Percentiles rank a stretch among this genome's conserved stretches.
Evolutionary conservation across 345 rosid genomes (phyloP).

Genomic region (Pistacia atlantica): DNA sequence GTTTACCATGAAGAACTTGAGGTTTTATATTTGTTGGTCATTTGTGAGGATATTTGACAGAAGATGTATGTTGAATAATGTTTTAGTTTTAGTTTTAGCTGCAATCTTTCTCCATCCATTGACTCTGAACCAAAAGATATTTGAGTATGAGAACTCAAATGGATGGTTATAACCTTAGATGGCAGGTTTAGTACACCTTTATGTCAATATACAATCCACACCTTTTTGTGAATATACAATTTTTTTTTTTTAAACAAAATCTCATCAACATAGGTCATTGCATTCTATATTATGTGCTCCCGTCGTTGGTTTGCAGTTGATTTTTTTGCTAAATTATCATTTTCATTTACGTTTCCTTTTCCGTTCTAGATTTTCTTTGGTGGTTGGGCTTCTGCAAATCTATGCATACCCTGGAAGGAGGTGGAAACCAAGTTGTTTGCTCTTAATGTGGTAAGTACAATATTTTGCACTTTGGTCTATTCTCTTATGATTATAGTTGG

Average conservation of each 20-base stretch:
- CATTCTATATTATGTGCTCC: neutral
- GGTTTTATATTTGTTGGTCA: neutral
- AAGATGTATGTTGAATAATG: neutral
- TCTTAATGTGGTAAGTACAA: slow-evolving; percentile 71
- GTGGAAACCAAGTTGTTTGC: slow-evolving; percentile 82
- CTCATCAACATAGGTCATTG: neutral
- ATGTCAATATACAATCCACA: neutral
- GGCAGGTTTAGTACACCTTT: neutral
- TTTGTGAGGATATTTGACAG: neutral
- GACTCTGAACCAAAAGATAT: neutral
- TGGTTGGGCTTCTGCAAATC: slow-evolving; percentile 60
- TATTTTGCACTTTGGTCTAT: neutral
- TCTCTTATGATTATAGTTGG: neutral
- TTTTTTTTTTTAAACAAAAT: neutral
- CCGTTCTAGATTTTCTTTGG: slow-evolving; percentile 61
- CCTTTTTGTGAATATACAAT: neutral
- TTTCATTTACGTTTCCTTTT: slow-evolving; percentile 9
- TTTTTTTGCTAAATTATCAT: slow-evolving; percentile 1
- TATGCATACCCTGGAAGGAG: slow-evolving; percentile 73
- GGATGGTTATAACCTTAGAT: neutral
- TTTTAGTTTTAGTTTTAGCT: neutral
- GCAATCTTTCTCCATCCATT: neutral
- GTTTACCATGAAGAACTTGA: neutral
- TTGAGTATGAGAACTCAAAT: slow-evolving; percentile 3
- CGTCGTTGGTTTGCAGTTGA: neutral